These are phyloP conservation scores for Domatiomyces catenatus DNA, from an alignment of 2,329 filamentous ascomycete species.

Conservation along the genomic window DNA sequence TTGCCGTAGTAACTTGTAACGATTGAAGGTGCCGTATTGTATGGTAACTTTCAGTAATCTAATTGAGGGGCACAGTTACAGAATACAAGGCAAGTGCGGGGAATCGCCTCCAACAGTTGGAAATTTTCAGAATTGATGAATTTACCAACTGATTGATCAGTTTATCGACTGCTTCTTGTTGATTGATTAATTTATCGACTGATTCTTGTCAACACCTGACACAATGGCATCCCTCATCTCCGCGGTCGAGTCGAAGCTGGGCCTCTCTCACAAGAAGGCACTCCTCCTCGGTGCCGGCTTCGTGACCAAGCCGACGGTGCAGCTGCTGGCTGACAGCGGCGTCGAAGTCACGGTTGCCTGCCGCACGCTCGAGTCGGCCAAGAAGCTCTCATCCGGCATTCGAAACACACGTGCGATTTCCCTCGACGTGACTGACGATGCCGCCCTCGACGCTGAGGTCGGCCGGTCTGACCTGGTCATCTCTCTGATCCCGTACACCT, in stretches of 20 bases:
- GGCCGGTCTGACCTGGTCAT: slow-evolving; percentile 67
- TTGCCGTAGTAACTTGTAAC: too few relatives aligned
- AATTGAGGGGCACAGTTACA: too few relatives aligned
- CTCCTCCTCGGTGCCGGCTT: slow-evolving; percentile 17
- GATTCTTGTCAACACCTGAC: not conserved
- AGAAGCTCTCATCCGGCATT: slow-evolving; percentile 59
- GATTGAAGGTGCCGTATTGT: too few relatives aligned
- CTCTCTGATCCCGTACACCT: slow-evolving; percentile 78
- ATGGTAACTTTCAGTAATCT: too few relatives aligned
- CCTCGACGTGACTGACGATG: slow-evolving; percentile 64
- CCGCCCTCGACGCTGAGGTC: slow-evolving; percentile 65
- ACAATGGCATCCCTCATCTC: slow-evolving; percentile 10
- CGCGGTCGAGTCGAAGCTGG: slow-evolving; percentile 11
- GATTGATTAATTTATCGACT: too few relatives aligned
- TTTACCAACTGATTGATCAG: too few relatives aligned
- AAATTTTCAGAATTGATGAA: not conserved
- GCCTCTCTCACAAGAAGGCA: slow-evolving; percentile 11
- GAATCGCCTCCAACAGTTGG: not conserved
- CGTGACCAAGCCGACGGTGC: slow-evolving; percentile 49
- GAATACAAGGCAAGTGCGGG: not conserved
- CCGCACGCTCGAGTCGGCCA: slow-evolving; percentile 60
- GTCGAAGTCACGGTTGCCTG: slow-evolving; percentile 59
- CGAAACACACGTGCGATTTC: slow-evolving; percentile 60
- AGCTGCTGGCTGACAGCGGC: slow-evolving; percentile 46
- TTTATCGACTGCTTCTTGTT: too few relatives aligned